A percentile compares a stretch with the other conserved stretches of the same genome.
Conservation (phyloP, 1,284 basidiomycete genomes). For the Naganishia albida region DNA sequence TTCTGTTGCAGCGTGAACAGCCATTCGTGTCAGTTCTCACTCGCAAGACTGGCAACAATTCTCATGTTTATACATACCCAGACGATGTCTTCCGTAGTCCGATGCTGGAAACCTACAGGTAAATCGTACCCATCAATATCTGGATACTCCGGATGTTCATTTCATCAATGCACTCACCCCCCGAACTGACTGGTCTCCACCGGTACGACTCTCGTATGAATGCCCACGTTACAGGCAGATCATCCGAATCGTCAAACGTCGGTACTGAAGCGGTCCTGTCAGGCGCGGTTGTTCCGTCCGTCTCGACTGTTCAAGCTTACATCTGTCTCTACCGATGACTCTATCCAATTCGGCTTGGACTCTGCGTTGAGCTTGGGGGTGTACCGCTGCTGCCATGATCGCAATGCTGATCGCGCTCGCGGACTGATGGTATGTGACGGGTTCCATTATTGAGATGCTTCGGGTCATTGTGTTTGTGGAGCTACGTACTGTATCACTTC, state of each 20-base stretch:
- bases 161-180: slow-evolving; percentile 11
- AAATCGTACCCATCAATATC: no score
- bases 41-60: no score
- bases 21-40: not conserved
- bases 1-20: not conserved
- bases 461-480: not conserved
- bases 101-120: slow-evolving; percentile 32
- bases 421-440: slow-evolving; percentile 51
- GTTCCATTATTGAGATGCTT: slow-evolving; percentile 29
- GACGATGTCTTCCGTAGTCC: slow-evolving; percentile 22
- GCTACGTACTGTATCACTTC: slow-evolving; percentile 13
- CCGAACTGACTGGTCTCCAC: slow-evolving; percentile 36
- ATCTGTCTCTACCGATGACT: slow-evolving; percentile 44
- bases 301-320: not conserved
- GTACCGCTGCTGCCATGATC: slow-evolving; percentile 65
- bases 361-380: slow-evolving; percentile 60
- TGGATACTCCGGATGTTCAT: no score
- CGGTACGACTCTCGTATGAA: slow-evolving; percentile 35
- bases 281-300: no score
- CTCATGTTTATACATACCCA: slow-evolving; percentile 12
- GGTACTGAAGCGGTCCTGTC: slow-evolving; percentile 4
- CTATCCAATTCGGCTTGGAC: slow-evolving; percentile 65
- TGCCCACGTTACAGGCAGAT: slow-evolving; percentile 28
- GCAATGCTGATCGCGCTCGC: slow-evolving; percentile 62
- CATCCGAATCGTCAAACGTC: slow-evolving; percentile 30